Evolutionary conservation across 108 stramenopile species (phyloP), one percentile per base, ranked within the genome.

Genomic region (Bacterosira constricta): DNA sequence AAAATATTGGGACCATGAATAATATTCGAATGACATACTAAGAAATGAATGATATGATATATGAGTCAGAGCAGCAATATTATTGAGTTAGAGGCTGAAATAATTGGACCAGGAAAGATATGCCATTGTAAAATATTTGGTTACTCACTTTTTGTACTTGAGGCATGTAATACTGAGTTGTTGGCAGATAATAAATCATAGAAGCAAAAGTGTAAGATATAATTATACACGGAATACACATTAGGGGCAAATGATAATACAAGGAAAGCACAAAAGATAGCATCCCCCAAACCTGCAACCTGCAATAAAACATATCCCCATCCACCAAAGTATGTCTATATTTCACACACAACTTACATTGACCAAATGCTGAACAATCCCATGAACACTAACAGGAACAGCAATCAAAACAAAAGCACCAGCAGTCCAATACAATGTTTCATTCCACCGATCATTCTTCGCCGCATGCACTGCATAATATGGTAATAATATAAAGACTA

Each of bases 1-100:
- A 68, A 54, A 86, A 92, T 46, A 92, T 69, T 5, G 91, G 91
- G 13, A 89, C 83, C 91, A 92, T 92, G 77, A 87, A 92, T 10
- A 92, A 63, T 20, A 92, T 92, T 41, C 91, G 57, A 0, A 92
- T 84, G 15, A 89, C 85, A 65, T 82, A 92, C 83, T 86, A 21
- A 36, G 18, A 20, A 37, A 18, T 0, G 49, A 44, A 1, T 21
- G 36, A 55, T 10, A 37, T 64, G 27, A 61, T 8, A 29, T 7
- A 63, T 18, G 20, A 47, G 13, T 25, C 44, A 29, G n/a, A n/a
- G n/a, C n/a, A n/a, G n/a, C n/a, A n/a, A n/a, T n/a, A n/a, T n/a
- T n/a, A n/a, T n/a, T n/a, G n/a, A n/a, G n/a, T n/a, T n/a, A n/a
- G n/a, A n/a, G n/a, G n/a, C n/a, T n/a, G n/a, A n/a, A n/a, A n/a